These are phyloP conservation scores for Fusarium heterosporum DNA, from an alignment of 2,329 filamentous ascomycete species.

Conservation along the genomic window DNA sequence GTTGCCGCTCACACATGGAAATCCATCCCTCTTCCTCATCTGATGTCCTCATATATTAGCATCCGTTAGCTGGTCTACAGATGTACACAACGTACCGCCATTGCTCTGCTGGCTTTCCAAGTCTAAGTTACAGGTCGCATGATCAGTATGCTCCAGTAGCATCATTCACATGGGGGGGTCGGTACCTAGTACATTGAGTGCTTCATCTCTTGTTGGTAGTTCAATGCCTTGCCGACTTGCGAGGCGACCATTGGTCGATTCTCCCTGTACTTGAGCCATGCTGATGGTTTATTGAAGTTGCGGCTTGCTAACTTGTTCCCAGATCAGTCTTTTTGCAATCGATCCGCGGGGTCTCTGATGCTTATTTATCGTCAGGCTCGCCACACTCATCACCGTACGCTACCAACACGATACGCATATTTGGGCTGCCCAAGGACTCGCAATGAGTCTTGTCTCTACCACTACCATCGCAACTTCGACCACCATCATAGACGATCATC, in stretches of 20 bases:
- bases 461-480: neutral
- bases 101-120: neutral
- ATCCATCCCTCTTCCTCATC: neutral
- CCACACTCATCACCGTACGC: neutral
- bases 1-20: neutral
- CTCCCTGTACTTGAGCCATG: too few relatives aligned
- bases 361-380: constrained; percentile 26
- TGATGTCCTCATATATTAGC: neutral
- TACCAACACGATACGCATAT: neutral
- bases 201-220: neutral
- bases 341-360: neutral
- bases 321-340: neutral
- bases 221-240: neutral
- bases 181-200: neutral
- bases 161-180: neutral
- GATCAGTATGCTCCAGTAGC: neutral
- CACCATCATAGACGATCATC: neutral
- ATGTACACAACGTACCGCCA: neutral
- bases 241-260: neutral
- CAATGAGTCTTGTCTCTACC: constrained; percentile 15
- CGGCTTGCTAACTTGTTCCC: neutral
- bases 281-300: neutral
- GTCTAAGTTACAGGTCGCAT: neutral
- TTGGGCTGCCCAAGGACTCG: neutral
- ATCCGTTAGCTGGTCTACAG: neutral